Evolutionary conservation across 2,329 filamentous ascomycete genomes (phyloP).

Genomic region (Thelonectria olida): DNA sequence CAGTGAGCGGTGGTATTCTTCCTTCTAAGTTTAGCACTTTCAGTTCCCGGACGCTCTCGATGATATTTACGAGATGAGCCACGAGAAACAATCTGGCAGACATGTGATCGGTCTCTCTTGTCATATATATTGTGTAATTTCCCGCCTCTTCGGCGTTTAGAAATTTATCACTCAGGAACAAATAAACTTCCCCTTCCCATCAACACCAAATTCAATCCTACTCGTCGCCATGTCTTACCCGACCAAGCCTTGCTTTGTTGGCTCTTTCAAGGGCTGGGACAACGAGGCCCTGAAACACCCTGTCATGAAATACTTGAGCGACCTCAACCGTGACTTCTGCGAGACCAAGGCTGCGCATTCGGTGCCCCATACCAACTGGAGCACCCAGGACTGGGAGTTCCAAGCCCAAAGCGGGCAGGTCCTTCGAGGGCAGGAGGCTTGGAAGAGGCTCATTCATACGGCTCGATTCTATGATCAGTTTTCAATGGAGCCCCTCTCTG

Average conservation of each 20-base stretch:
- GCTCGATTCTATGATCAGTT: neutral
- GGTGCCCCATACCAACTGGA: neutral
- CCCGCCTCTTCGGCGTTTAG: neutral
- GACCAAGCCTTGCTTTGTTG: neutral
- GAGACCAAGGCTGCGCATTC: slow-evolving; percentile 2
- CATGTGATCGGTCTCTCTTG: neutral
- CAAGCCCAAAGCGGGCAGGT: slow-evolving; percentile 1
- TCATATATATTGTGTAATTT: neutral
- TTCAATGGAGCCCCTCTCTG: slow-evolving; percentile 1
- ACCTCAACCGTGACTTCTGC: neutral
- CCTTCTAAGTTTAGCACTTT: neutral
- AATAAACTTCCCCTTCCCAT: neutral
- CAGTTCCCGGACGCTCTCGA: neutral
- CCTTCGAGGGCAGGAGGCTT: neutral
- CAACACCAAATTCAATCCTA: neutral
- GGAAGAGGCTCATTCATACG: neutral
- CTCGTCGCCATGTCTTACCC: neutral
- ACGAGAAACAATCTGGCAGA: neutral
- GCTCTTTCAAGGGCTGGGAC: neutral
- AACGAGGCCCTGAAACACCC: neutral
- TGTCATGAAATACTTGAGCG: neutral
- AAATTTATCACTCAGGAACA: neutral
- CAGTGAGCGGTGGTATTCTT: neutral
- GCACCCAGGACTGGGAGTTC: slow-evolving; percentile 3
- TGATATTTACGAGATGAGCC: neutral